phyloP scores from a whole-genome alignment of 2,329 filamentous ascomycete species.

The Ascochyta clinopodiicola region DNA sequence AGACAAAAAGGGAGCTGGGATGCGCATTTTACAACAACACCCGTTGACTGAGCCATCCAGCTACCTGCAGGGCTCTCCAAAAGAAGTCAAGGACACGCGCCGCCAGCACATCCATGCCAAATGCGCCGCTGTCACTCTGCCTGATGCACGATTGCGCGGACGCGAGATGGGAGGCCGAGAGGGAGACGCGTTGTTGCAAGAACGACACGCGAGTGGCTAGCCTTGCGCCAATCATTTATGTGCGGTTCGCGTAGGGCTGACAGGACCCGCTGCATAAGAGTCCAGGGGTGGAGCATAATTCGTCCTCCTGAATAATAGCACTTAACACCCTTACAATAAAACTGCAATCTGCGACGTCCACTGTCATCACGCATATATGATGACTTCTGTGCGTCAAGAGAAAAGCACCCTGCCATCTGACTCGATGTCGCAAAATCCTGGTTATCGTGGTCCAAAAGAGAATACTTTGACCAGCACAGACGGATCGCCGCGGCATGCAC shows the following conservation, averaged over 20 bases:
- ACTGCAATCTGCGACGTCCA: conserved; percentile 2
- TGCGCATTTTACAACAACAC: conserved; percentile 10
- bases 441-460: conserved; percentile 9
- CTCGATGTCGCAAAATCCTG: conserved; percentile 4
- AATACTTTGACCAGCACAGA: conserved; percentile 15
- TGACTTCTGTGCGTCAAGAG: conserved; percentile 9
- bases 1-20: conserved; percentile 27
- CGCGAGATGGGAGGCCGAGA: conserved; percentile 6
- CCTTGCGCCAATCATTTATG: conserved; percentile 13
- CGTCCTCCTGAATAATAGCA: conserved; percentile 16
- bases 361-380: conserved; percentile 12
- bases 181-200: conserved; percentile 10
- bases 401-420: conserved; percentile 4
- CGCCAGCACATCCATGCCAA: conserved; percentile 19
- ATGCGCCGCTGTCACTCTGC: conserved; percentile 9
- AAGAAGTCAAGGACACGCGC: conserved; percentile 5
- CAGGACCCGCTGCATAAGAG: conserved; percentile 16
- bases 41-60: conserved; percentile 2
- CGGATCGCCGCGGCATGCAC: conserved; percentile 19
- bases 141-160: conserved; percentile 11
- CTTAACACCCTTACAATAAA: conserved; percentile 11
- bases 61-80: conserved; percentile 4
- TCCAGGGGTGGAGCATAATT: conserved; percentile 11
- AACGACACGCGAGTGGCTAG: conserved; percentile 15
- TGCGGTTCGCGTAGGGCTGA: conserved; percentile 17